Base-by-base conservation (phyloP, 176 grass and related monocot species). In the Rhynchospora breviuscula region DNA sequence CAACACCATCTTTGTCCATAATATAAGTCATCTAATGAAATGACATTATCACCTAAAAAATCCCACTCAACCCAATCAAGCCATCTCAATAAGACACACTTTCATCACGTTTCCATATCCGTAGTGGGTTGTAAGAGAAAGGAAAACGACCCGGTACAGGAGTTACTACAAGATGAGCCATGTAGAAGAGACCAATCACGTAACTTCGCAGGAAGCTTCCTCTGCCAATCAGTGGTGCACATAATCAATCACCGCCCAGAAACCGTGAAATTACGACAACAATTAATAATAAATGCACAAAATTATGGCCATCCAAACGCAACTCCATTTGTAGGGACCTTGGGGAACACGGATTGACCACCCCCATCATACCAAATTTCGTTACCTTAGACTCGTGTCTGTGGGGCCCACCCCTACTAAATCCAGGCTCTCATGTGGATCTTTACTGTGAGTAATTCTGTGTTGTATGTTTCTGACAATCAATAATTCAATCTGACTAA, bases 311-410 rank as follows among this genome's bases (percentile, higher is more conserved):
- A 81, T 81, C 33, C 79, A 64, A 81, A 64, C 58, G 11, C 59
- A 81, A 81, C n/a, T 82, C 43, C n/a, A 52, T 44, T 63, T 82
- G 80, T 67, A 67, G 80, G 80, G 43, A 67, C 22, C 58, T 29
- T 2, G 6, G 80, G 80, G 62, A 82, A 52, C 80, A 82, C 21
- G 8, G 60, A 82, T 82, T 82, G 80, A 82, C 80, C 80, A 68
- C 80, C 22, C 21, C 54, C 80, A 82, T 82, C 7, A 67, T 82
- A 68, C 62, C 80, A 54, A 82, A 82, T 68, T 82, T 67, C 47
- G 44, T 54, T 82, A 82, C 80, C 80, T 82, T 68, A 67, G 80
- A 82, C 60, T 82, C 62, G 44, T 82, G 80, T 66, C 59, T 67
- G 45, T 54, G 80, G 80, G 21, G 8, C 60, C 80, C 22, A 67